Conservation (phyloP, 257 asterid genomes). For the Solanum sparsipilum region DNA sequence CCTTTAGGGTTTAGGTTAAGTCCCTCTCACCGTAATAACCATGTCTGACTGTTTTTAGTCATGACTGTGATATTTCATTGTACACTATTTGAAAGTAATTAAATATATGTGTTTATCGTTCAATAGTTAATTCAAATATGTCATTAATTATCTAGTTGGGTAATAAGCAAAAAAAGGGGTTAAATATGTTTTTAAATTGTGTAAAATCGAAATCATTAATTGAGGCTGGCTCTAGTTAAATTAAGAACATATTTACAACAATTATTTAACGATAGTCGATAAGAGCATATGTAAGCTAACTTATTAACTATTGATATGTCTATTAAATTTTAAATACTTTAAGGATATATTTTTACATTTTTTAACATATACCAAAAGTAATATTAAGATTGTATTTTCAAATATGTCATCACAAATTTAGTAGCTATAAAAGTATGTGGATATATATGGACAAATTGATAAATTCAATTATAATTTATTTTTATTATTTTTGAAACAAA, state of each 20-base stretch:
- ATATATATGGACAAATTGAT: neutral
- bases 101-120: neutral
- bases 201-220: neutral
- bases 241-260: neutral
- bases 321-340: neutral
- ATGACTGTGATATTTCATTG: conserved; percentile 58
- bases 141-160: neutral
- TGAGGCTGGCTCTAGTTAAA: neutral
- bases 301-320: neutral
- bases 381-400: neutral
- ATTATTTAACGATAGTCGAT: neutral
- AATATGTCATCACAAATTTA: neutral
- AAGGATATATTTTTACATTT: neutral
- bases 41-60: conserved; percentile 47
- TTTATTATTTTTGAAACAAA: neutral
- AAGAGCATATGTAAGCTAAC: neutral
- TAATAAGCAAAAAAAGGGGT: neutral
- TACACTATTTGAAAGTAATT: neutral
- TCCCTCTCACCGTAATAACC: conserved; percentile 71
- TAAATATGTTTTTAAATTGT: neutral
- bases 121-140: neutral
- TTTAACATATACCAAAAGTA: neutral
- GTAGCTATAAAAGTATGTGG: neutral
- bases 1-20: conserved; percentile 36
- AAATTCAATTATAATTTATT: neutral